Base-by-base conservation (phyloP, 495 filamentous ascomycete genomes). In the Penicillium antarcticum region DNA sequence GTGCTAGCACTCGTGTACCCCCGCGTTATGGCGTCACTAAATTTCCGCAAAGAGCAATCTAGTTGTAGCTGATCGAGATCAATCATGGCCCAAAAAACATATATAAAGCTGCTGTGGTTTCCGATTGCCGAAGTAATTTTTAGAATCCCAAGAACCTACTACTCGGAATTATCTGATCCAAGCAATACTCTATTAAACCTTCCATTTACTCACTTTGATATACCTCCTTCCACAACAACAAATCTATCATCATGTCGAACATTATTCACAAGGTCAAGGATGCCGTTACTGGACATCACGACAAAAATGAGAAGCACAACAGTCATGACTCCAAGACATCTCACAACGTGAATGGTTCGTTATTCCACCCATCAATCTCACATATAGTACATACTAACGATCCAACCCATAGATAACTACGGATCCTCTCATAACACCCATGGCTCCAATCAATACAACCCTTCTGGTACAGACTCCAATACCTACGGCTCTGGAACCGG, bases 251-350 rank as follows among this genome's bases (percentile, higher is more conserved):
- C 60, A 89, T 89, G 86, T 86, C 84, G 19, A 66, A 73, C 52
- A 67, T 90, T 53, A 65, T 88, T 58, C 79, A 89, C 75, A 91
- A 89, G 61, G 76, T 88, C 69, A 90, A 89, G 72, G 81, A 89
- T 32, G 83, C 78, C 61, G 54, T 91, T 49, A 71, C 78, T 46
- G 56, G 69, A 38, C 58, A 64, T 44, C 59, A 65, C 58, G 58
- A 54, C 26, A 55, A 58, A 18, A 55, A 45, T 16, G 67, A 69
- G 18, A 65, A 71, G 48, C 77, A 71, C 29, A 66, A 74, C 40
- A 65, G 69, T 18, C 70, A 80, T 59, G 46, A 52, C 18, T 67
- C 67, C 44, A 69, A 71, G 6, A 35, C 67, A 7, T 70, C 57
- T 17, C 78, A 81, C 62, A 34, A 16, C 26, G 73, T 74, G 37